phyloP scores from a whole-genome alignment of 1,284 basidiomycete species.

The Heterobasidion parviporum region DNA sequence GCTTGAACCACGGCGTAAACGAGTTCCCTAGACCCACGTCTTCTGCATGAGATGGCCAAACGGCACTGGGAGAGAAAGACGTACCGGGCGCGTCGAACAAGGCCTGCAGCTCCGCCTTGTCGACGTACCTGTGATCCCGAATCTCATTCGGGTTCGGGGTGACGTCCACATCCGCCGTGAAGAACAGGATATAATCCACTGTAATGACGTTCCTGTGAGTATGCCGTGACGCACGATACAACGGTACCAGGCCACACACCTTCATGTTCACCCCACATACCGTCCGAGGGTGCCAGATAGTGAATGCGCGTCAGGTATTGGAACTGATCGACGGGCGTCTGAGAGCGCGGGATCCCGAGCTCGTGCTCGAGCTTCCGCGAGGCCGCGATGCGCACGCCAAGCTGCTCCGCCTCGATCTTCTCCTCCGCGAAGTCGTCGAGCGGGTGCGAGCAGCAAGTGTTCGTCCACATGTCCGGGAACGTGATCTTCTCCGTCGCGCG shows the following conservation, averaged over 20 bases:
- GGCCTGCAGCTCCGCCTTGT: slow-evolving; percentile 78
- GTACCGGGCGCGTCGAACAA: slow-evolving; percentile 85
- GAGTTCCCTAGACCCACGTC: slow-evolving; percentile 42
- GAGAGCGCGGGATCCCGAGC: slow-evolving; percentile 79
- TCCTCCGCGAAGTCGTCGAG: slow-evolving; percentile 85
- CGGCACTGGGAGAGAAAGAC: slow-evolving; percentile 12
- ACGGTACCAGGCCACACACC: slow-evolving; percentile 39
- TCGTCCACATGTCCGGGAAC: slow-evolving; percentile 99
- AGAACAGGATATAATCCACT: slow-evolving; percentile 99
- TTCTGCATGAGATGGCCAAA: slow-evolving; percentile 6
- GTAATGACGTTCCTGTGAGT: slow-evolving; percentile 6
- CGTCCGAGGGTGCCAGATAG: slow-evolving; percentile 91
- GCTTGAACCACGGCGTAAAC: slow-evolving; percentile 99
- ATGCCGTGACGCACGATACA: background rate
- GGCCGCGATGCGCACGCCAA: slow-evolving; percentile 84
- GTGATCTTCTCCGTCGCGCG: slow-evolving; percentile 98
- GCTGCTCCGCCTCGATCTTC: slow-evolving; percentile 73
- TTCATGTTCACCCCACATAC: slow-evolving; percentile 98
- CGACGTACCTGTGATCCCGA: slow-evolving; percentile 86
- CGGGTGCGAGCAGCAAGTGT: slow-evolving; percentile 98
- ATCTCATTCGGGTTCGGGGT: slow-evolving; percentile 89
- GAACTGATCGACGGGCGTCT: slow-evolving; percentile 81
- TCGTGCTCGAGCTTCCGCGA: slow-evolving; percentile 96
- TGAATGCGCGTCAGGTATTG: slow-evolving; percentile 96
- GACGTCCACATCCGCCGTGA: slow-evolving; percentile 85